These are phyloP conservation scores for Yamadazyma kitorensis DNA, from an alignment of 805 yeast species.

Conservation along the genomic window DNA sequence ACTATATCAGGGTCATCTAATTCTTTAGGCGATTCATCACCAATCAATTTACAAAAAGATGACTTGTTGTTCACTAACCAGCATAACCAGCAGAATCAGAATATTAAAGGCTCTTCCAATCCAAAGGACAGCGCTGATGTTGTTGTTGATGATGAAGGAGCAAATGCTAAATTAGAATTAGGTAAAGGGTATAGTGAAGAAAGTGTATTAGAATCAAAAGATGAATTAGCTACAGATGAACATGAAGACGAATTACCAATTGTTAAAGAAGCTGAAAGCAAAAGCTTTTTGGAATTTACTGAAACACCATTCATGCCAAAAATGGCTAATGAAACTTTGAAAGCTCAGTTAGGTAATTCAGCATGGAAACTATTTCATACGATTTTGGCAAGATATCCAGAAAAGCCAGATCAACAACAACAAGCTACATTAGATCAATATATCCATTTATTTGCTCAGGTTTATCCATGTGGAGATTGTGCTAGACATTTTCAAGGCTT, in stretches of 20 bases:
- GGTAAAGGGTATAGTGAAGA: slow-evolving; percentile 6
- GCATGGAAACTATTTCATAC: slow-evolving; percentile 93
- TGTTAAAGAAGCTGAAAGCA: neutral
- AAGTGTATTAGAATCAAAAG: slow-evolving; percentile 7
- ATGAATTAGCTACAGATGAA: slow-evolving; percentile 2
- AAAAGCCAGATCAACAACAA: slow-evolving; percentile 64
- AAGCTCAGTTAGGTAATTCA: slow-evolving; percentile 85
- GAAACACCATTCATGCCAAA: slow-evolving; percentile 80
- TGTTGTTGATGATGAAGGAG: neutral
- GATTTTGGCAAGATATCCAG: slow-evolving; percentile 88
- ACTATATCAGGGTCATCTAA: slow-evolving; percentile 18
- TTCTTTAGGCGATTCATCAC: neutral
- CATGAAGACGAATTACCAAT: slow-evolving; percentile 3
- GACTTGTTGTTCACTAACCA: too few species aligned
- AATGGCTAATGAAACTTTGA: slow-evolving; percentile 81
- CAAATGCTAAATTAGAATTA: slow-evolving; percentile 1
- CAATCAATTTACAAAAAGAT: slow-evolving; percentile 2
- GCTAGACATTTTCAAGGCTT: slow-evolving; percentile 84
- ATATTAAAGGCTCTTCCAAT: too few species aligned
- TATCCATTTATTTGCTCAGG: slow-evolving; percentile 76
- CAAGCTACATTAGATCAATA: slow-evolving; percentile 60
- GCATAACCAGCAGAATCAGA: too few species aligned
- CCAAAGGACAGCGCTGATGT: too few species aligned
- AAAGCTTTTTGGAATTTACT: slow-evolving; percentile 17
- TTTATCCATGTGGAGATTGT: slow-evolving; percentile 97